Percentiles rank a stretch among this genome's conserved stretches.
Conservation (phyloP, 805 yeast species). For the Kodamaea nitidulidarum region DNA sequence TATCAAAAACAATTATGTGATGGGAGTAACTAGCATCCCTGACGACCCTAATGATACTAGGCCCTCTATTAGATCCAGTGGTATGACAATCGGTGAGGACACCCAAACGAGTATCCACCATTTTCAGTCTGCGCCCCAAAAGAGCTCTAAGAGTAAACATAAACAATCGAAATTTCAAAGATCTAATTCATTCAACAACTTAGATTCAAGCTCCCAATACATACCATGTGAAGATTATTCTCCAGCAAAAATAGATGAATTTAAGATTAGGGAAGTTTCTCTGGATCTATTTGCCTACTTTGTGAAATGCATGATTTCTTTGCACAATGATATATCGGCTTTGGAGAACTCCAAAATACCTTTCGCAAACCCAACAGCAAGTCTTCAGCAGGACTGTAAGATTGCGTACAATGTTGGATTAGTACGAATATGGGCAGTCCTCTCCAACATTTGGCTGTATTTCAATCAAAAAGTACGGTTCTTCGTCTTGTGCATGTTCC, state of each 20-base stretch:
- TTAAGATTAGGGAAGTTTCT: conserved; percentile 24
- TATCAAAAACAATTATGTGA: conserved; percentile 18
- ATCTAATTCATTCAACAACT: conserved; percentile 13
- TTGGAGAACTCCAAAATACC: conserved; percentile 6
- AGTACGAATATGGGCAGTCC: conserved; percentile 18
- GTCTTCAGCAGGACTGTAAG: conserved; percentile 4
- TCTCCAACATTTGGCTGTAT: conserved; percentile 24
- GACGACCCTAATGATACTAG: neutral
- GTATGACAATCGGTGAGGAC: neutral
- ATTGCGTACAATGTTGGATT: conserved; percentile 2
- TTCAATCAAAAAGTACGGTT: conserved; percentile 26
- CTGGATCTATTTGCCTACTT: conserved; percentile 27
- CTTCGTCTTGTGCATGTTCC: conserved; percentile 21
- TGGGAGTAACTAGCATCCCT: neutral
- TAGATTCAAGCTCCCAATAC: conserved; percentile 8
- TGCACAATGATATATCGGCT: conserved; percentile 19
- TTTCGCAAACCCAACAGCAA: conserved; percentile 2
- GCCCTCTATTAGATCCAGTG: neutral
- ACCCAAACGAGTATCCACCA: neutral
- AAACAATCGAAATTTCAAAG: conserved; percentile 10
- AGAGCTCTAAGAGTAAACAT: conserved; percentile 5
- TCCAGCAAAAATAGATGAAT: conserved; percentile 17
- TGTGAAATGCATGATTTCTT: conserved; percentile 19
- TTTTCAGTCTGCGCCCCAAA: neutral
- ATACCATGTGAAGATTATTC: neutral